Conservation (phyloP, 2,329 filamentous ascomycete species). For the Cladosporium sp. region DNA sequence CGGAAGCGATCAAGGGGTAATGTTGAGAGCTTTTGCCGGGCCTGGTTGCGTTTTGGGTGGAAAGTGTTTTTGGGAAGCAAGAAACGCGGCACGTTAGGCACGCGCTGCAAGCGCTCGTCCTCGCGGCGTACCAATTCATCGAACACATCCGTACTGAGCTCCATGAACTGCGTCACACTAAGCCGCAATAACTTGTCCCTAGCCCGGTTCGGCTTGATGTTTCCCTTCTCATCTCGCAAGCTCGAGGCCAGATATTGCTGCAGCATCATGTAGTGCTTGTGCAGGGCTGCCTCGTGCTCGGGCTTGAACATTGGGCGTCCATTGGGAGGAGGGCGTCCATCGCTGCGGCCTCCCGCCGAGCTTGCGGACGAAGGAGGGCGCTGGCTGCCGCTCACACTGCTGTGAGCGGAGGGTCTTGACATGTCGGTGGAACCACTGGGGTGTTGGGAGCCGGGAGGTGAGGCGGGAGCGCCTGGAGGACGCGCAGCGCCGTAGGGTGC, state of each 20-base stretch:
- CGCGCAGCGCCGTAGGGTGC: conserved; percentile 29
- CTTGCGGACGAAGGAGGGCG: conserved; percentile 76
- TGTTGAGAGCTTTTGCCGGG: conserved; percentile 89
- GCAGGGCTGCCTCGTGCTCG: conserved; percentile 61
- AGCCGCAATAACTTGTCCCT: conserved; percentile 90
- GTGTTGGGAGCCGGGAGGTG: conserved; percentile 35
- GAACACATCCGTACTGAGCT: conserved; percentile 95
- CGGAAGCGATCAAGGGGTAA: conserved; percentile 81
- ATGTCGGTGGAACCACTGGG: conserved; percentile 35
- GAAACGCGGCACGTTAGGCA: conserved; percentile 59
- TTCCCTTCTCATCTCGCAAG: conserved; percentile 68
- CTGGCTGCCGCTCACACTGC: conserved; percentile 33
- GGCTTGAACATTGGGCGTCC: conserved; percentile 44
- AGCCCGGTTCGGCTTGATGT: conserved; percentile 76
- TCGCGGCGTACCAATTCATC: conserved; percentile 90
- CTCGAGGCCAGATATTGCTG: conserved; percentile 68
- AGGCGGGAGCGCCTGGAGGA: conserved; percentile 23
- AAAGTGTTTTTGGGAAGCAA: conserved; percentile 83
- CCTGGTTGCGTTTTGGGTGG: conserved; percentile 95
- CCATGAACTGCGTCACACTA: conserved; percentile 89
- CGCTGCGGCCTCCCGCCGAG: conserved; percentile 80
- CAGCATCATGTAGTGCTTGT: conserved; percentile 76
- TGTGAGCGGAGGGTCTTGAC: conserved; percentile 50
- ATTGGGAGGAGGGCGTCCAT: conserved; percentile 58
- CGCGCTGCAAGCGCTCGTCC: conserved; percentile 48